Percentiles rank a stretch among this genome's conserved stretches.
These are phyloP conservation scores for Flaveria bidentis DNA, from an alignment of 129 eudicot genomes.

Conservation along the genomic window DNA sequence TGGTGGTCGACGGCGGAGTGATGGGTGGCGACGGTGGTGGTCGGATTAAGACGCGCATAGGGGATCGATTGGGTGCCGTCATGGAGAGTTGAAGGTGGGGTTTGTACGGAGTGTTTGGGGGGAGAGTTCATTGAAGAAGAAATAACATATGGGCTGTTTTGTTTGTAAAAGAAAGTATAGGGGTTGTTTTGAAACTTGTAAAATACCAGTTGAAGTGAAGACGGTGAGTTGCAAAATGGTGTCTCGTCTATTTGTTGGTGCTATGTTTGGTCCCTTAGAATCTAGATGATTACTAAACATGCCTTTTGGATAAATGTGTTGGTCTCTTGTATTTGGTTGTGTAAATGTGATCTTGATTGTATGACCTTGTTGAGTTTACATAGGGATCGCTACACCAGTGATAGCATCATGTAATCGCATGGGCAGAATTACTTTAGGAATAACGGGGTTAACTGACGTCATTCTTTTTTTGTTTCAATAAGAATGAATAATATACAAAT, in stretches of 20 bases:
- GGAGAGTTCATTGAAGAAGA: conserved; percentile 22
- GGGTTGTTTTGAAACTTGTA: conserved; percentile 5
- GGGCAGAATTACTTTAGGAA: no score
- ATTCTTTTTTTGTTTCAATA: no score
- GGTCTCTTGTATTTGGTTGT: no score
- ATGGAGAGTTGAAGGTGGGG: conserved; percentile 39
- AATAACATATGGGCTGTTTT: neutral
- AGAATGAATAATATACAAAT: no score
- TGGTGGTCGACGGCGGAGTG: conserved; percentile 31
- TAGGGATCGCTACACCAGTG: no score
- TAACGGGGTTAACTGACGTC: no score
- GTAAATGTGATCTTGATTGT: no score
- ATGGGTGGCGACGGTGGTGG: conserved; percentile 49
- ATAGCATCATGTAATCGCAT: no score
- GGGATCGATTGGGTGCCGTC: conserved; percentile 62
- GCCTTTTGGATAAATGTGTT: no score
- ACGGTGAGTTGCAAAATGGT: neutral
- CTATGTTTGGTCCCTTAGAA: neutral
- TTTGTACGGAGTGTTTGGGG: conserved; percentile 27
- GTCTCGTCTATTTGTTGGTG: neutral
- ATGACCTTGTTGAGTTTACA: no score
- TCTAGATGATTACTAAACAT: no score
- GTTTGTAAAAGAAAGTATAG: conserved; percentile 7
- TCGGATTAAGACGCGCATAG: conserved; percentile 75
- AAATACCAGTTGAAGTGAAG: neutral